Conservation (phyloP, 2,329 filamentous ascomycete species). For the Keithomyces neogunnii region DNA sequence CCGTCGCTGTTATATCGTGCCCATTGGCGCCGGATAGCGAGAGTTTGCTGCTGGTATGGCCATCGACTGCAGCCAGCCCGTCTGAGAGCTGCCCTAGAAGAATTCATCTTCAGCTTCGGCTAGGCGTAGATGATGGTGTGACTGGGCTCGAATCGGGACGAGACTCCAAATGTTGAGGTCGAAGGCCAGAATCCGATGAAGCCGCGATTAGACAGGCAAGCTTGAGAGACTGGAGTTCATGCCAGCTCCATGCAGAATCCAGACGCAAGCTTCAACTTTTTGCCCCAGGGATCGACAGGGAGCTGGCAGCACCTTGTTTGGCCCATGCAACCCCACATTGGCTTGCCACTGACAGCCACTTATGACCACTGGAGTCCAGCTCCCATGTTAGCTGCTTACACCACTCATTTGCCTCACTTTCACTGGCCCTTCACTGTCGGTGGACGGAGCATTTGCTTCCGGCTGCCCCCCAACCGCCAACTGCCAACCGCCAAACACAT, state of each 20-base stretch:
- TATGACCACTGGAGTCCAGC: neutral
- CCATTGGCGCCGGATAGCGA: slow-evolving; percentile 20
- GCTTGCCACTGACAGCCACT: neutral
- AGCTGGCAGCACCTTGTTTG: neutral
- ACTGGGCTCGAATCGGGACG: neutral
- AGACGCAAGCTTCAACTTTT: neutral
- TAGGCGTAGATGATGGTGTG: neutral
- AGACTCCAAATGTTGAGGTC: slow-evolving; percentile 1
- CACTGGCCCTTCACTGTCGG: slow-evolving; percentile 1
- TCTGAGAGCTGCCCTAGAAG: slow-evolving; percentile 20
- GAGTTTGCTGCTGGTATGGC: slow-evolving; percentile 13
- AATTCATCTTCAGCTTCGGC: slow-evolving; percentile 18
- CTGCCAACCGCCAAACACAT: neutral
- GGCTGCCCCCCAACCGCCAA: neutral
- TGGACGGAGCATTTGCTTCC: slow-evolving; percentile 6
- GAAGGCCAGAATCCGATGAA: neutral
- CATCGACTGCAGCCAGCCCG: slow-evolving; percentile 17
- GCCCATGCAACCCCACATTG: neutral
- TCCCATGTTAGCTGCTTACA: neutral
- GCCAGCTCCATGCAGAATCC: too few species aligned
- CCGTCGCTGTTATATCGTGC: slow-evolving; percentile 18
- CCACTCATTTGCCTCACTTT: neutral
- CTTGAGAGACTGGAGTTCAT: neutral
- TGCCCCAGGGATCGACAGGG: neutral
- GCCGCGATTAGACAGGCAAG: neutral